phyloP scores from a whole-genome alignment of 2,329 filamentous ascomycete species.

The Chaetothyriales sp. region DNA sequence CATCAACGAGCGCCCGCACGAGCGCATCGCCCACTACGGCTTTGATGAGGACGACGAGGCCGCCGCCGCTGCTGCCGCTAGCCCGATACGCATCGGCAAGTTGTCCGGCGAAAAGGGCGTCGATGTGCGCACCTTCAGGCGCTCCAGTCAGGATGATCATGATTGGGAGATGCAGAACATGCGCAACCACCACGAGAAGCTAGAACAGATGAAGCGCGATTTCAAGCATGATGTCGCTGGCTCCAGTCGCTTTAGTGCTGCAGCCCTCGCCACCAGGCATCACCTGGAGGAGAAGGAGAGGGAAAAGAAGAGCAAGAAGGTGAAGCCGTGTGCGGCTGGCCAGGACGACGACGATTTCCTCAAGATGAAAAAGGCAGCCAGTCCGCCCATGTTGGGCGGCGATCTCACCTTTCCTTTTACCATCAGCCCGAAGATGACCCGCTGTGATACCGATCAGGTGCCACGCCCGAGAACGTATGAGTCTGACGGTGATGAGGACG shows the following conservation, averaged over 20 bases:
- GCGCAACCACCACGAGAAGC: conserved; percentile 59
- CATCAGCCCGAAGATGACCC: conserved; percentile 67
- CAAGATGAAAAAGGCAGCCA: conserved; percentile 45
- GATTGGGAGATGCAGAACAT: conserved; percentile 69
- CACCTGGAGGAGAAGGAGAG: conserved; percentile 13
- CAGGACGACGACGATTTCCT: conserved; percentile 27
- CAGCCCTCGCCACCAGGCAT: conserved; percentile 18
- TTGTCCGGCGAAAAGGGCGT: conserved; percentile 19
- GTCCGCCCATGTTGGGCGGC: conserved; percentile 75
- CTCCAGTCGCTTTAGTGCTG: conserved; percentile 23
- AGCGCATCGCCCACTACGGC: conserved; percentile 35
- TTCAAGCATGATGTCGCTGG: conserved; percentile 24
- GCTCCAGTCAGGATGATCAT: conserved; percentile 34
- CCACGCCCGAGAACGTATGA: conserved; percentile 39
- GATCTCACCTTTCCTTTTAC: conserved; percentile 73
- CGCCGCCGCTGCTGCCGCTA: conserved; percentile 1
- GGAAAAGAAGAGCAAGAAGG: conserved; percentile 10
- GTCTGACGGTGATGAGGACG: conserved; percentile 38
- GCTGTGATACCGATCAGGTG: conserved; percentile 63
- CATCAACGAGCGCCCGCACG: conserved; percentile 35
- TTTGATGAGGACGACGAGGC: conserved; percentile 24
- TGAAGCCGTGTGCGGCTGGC: conserved; percentile 1
- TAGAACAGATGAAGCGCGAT: conserved; percentile 38
- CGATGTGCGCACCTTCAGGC: conserved; percentile 24
- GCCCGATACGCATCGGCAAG: conserved; percentile 17